A percentile compares a stretch with the other conserved stretches of the same genome.
phyloP scores from a whole-genome alignment of 2,329 filamentous ascomycete genomes.

The Epichloe amarillans region DNA sequence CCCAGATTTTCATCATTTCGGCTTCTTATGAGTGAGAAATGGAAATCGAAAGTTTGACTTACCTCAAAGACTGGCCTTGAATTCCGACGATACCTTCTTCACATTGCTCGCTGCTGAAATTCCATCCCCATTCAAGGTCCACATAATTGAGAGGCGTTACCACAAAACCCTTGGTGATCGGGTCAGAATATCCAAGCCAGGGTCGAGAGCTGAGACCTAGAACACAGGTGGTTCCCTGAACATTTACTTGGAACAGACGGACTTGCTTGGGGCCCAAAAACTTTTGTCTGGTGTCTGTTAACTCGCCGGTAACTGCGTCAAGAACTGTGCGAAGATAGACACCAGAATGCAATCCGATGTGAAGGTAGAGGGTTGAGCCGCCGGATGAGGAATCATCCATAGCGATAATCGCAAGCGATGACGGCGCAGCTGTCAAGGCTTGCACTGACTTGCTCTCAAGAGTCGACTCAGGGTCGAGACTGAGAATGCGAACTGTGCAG shows the following conservation, averaged over 20 bases:
- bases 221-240: constrained; percentile 72
- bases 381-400: constrained; percentile 92
- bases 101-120: constrained; percentile 91
- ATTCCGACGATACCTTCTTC: constrained; percentile 90
- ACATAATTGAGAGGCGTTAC: constrained; percentile 85
- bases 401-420: constrained; percentile 77
- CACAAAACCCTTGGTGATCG: constrained; percentile 75
- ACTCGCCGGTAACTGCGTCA: constrained; percentile 88
- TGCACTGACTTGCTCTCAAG: constrained; percentile 91
- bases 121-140: constrained; percentile 86
- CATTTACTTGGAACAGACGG: constrained; percentile 80
- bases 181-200: constrained; percentile 92
- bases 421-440: constrained; percentile 80
- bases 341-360: constrained; percentile 90
- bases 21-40: constrained; percentile 24
- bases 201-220: constrained; percentile 82
- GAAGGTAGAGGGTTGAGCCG: constrained; percentile 78
- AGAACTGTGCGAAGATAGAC: constrained; percentile 92
- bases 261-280: constrained; percentile 88
- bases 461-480: constrained; percentile 78
- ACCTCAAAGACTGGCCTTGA: constrained; percentile 78
- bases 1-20: constrained; percentile 52
- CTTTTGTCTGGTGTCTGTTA: constrained; percentile 87
- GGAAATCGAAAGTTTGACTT: constrained; percentile 19
- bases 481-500: constrained; percentile 85